phyloP scores from a whole-genome alignment of 2,329 filamentous ascomycete genomes.

The Ceratocystis diversiconidia region DNA sequence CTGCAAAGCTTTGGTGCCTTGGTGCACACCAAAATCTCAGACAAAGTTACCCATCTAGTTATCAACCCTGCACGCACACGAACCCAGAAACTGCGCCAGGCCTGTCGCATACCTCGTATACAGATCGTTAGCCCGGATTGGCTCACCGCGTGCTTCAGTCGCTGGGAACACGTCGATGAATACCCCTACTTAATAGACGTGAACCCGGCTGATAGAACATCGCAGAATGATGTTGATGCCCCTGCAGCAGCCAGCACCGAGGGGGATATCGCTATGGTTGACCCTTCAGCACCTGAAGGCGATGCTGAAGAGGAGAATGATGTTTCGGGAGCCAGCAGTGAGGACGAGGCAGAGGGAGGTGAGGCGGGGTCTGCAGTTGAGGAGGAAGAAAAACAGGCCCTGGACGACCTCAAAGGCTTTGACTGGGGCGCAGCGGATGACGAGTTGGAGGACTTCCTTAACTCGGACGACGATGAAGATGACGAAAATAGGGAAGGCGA shows the following conservation, averaged over 20 bases:
- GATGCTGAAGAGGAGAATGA: constrained; percentile 25
- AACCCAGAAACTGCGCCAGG: constrained; percentile 83
- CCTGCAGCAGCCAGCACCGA: constrained; percentile 24
- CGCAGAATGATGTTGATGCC: constrained; percentile 15
- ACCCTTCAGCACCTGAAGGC: constrained; percentile 23
- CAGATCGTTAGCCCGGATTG: constrained; percentile 88
- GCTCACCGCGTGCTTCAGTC: constrained; percentile 71
- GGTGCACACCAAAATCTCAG: constrained; percentile 41
- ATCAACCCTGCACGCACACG: constrained; percentile 56
- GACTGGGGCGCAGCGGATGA: constrained; percentile 53
- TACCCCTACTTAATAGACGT: constrained; percentile 63
- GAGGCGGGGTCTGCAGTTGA: constrained; percentile 26
- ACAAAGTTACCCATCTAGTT: constrained; percentile 59
- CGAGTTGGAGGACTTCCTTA: constrained; percentile 63
- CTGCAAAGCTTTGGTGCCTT: constrained; percentile 72
- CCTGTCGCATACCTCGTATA: constrained; percentile 62
- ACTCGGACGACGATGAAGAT: constrained; percentile 31
- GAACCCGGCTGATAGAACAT: constrained; percentile 48
- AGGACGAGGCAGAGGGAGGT: constrained; percentile 23
- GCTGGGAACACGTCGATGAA: constrained; percentile 72
- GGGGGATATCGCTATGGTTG: constrained; percentile 19
- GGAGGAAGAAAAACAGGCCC: constrained; percentile 35
- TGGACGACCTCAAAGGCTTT: constrained; percentile 42
- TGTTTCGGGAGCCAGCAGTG: not conserved
- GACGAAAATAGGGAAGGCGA: constrained; percentile 17